Base-by-base conservation (phyloP, 2,329 filamentous ascomycete genomes). In the Phialocephala subalpina region DNA sequence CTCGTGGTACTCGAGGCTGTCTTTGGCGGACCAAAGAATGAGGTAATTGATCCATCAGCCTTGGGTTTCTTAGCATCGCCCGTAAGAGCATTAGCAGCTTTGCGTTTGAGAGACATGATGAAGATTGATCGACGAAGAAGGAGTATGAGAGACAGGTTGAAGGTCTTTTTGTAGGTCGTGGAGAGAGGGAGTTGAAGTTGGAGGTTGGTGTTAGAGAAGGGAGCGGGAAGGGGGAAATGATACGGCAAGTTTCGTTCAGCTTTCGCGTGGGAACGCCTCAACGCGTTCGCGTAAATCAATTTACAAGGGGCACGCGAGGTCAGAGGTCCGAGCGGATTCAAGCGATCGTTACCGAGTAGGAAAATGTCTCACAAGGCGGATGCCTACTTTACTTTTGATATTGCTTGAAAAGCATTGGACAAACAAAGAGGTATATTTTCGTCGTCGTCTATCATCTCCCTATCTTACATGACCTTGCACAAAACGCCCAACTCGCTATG, bases 11-110 rank as follows among this genome's bases (percentile, higher is more conserved):
- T 27, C 7, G 58, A 56, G 3, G 63, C 64, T 8, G 69, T 67
- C 53, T 76, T 78, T 2, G 74, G 93, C 89, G 20, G 87, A 16
- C 88, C 87, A 75, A 99, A 98, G 84, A 98, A 98, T 18, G 93
- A 92, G 33, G 90, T 94, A 76, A 99, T 97, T 81, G 85, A 94
- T 68, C 84, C 88, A 75, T 96, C 91, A 61, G 86, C 82, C 79
- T 90, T 93, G 65, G 88, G 77, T 77, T 94, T 94, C 78, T 94
- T 94, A 55, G 83, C 75, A 52, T 90, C 87, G 0, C 77, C 70
- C 33, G 78, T 78, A 12, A 80, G 75, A 6, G 79, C 71, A 25
- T 82, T 80, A 49, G 84, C 84, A 52, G 86, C 86, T 80, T 92
- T 92, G 72, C 91, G 89, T 80, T 93, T 93, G 69, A 88, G 79